A percentile compares a stretch with the other conserved stretches of the same genome.
These are phyloP conservation scores for Daldinia vernicosa DNA, from an alignment of 495 filamentous ascomycete species.

Conservation along the genomic window DNA sequence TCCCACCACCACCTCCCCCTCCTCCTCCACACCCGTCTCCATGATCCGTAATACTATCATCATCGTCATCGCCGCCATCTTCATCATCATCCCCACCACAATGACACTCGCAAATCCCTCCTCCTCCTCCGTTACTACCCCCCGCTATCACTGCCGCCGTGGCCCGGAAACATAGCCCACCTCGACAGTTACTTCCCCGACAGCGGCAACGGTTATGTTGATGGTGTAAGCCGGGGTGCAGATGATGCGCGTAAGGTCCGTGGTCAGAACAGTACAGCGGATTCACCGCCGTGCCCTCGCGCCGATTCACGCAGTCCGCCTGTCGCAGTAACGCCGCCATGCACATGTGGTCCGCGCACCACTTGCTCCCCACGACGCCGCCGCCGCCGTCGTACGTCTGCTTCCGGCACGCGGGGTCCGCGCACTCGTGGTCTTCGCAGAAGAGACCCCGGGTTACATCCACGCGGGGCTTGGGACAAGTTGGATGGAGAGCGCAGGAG, in stretches of 20 bases:
- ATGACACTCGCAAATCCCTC: not conserved
- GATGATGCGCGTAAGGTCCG: not conserved
- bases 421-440: slow-evolving; percentile 31
- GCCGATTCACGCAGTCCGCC: slow-evolving; percentile 18
- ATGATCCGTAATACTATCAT: slow-evolving; percentile 18
- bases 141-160: not conserved
- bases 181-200: not conserved
- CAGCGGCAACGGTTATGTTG: not conserved
- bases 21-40: not conserved
- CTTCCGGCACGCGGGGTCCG: slow-evolving; percentile 16
- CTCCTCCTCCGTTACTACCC: not conserved
- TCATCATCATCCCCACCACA: not conserved
- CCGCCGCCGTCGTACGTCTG: slow-evolving; percentile 22
- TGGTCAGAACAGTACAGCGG: slow-evolving; percentile 25
- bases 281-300: slow-evolving; percentile 24
- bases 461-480: slow-evolving; percentile 16
- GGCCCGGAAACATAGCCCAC: not conserved
- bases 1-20: not conserved
- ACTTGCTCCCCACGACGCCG: not conserved
- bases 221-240: no score
- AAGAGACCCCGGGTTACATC: slow-evolving; percentile 18
- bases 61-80: slow-evolving; percentile 4
- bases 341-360: slow-evolving; percentile 38
- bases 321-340: slow-evolving; percentile 29
- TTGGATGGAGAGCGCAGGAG: slow-evolving; percentile 23